Percentiles rank a stretch among this genome's conserved stretches.
Conservation (phyloP, 257 asterid species). For the Leptodermis oblonga region DNA sequence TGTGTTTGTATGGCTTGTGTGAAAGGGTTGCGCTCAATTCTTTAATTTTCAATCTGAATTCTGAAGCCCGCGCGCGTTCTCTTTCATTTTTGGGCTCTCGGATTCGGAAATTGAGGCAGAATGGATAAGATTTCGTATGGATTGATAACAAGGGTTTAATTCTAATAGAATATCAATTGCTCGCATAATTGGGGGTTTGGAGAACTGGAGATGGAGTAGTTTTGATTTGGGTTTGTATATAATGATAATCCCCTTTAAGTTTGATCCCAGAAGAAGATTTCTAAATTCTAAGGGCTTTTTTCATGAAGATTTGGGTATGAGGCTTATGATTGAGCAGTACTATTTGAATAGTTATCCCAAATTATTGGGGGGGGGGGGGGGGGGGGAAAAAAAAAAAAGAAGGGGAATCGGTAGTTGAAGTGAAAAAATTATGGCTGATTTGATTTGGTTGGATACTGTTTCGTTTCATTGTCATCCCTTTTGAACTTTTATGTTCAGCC, state of each 20-base stretch:
- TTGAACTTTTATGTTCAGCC: background rate
- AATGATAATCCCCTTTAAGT: no score
- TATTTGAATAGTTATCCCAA: no score
- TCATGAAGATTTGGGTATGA: no score
- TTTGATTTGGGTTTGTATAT: no score
- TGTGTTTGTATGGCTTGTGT: background rate
- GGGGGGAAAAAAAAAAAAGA: no score
- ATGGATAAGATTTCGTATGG: background rate
- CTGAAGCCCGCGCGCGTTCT: background rate
- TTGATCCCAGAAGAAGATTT: no score
- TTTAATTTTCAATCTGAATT: background rate
- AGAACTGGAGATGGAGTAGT: no score
- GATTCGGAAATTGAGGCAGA: background rate
- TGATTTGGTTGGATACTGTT: constrained; percentile 1
- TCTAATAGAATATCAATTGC: background rate
- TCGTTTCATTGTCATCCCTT: background rate
- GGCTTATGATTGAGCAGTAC: no score
- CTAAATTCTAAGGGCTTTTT: no score
- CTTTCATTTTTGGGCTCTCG: background rate
- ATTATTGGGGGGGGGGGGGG: no score
- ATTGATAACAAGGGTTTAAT: background rate
- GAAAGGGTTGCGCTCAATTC: background rate
- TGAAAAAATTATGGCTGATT: background rate
- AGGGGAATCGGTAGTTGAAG: no score
- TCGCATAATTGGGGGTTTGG: background rate